Evolutionary conservation across 2,329 filamentous ascomycete genomes (phyloP).

Genomic region (Grosmannia serpens): DNA sequence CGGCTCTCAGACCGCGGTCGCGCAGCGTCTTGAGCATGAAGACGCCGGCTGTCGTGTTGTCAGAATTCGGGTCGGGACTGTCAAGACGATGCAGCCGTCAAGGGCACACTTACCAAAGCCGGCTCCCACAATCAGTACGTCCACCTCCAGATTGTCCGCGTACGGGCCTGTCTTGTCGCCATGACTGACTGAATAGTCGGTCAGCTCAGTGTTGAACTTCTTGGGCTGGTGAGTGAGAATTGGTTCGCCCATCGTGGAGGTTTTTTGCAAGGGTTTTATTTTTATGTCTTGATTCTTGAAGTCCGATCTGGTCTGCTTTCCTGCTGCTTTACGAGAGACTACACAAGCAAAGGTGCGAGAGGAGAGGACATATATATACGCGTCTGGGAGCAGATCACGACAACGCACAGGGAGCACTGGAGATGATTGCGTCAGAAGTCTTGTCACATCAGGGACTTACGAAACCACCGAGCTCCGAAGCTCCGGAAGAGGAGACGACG

Average conservation of each 20-base stretch:
- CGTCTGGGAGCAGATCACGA: no score
- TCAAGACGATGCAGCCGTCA: no score
- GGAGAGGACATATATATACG: no score
- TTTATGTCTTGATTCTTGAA: no score
- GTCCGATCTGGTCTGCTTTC: no score
- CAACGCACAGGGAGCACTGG: no score
- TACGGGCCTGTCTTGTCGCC: conserved; percentile 25
- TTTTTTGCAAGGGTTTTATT: neutral
- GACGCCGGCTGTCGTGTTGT: conserved; percentile 24
- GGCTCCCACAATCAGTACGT: conserved; percentile 32
- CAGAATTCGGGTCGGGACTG: neutral
- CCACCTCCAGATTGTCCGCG: conserved; percentile 29
- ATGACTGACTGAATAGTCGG: conserved; percentile 23
- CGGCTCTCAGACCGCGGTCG: conserved; percentile 33
- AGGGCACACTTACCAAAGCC: conserved; percentile 25
- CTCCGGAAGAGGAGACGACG: no score
- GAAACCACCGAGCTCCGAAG: no score
- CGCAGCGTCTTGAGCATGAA: conserved; percentile 41
- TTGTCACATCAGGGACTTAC: no score
- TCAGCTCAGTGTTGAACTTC: conserved; percentile 29
- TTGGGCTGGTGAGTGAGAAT: conserved; percentile 13
- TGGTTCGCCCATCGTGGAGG: conserved; percentile 13
- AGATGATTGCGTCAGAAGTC: no score
- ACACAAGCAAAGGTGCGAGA: no score
- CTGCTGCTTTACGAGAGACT: neutral